Evolutionary conservation across 306 rosid genomes (phyloP).

Genomic region (Quercus cerris): DNA sequence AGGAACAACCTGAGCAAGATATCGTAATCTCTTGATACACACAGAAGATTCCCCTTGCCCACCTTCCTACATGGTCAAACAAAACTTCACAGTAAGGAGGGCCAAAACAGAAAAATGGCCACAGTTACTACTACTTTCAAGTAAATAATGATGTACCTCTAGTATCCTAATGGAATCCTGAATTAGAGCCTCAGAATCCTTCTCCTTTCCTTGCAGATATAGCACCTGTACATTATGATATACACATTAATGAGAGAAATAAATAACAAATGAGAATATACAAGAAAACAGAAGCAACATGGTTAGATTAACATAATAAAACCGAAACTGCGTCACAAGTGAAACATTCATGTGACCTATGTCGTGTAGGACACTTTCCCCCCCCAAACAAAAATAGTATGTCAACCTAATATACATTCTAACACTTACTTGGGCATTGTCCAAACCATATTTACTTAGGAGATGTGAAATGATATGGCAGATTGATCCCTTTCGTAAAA

Average conservation of each 20-base stretch:
- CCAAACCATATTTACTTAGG: too few relatives aligned
- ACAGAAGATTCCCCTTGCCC: slow-evolving; percentile 59
- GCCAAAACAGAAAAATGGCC: slow-evolving; percentile 13
- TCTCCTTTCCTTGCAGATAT: slow-evolving; percentile 72
- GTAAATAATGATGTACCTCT: slow-evolving; percentile 52
- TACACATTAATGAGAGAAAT: not conserved
- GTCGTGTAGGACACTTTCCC: not conserved
- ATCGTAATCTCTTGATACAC: slow-evolving; percentile 67
- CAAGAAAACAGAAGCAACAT: not conserved
- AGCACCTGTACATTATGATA: slow-evolving; percentile 54
- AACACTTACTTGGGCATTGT: too few relatives aligned
- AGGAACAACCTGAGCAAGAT: slow-evolving; percentile 73
- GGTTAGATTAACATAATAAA: not conserved
- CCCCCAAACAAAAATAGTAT: not conserved
- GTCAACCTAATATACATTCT: too few relatives aligned
- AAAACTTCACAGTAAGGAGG: slow-evolving; percentile 20
- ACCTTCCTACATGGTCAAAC: slow-evolving; percentile 53
- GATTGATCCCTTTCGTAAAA: too few relatives aligned
- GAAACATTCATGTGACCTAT: not conserved
- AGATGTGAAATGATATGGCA: too few relatives aligned
- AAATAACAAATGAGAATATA: slow-evolving; percentile 4
- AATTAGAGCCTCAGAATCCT: slow-evolving; percentile 67
- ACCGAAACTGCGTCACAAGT: not conserved
- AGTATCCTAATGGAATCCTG: slow-evolving; percentile 72
- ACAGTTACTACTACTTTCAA: not conserved